Evolutionary conservation across 208 protist species (phyloP).

Genomic region (Wallacemonas rigidus): DNA sequence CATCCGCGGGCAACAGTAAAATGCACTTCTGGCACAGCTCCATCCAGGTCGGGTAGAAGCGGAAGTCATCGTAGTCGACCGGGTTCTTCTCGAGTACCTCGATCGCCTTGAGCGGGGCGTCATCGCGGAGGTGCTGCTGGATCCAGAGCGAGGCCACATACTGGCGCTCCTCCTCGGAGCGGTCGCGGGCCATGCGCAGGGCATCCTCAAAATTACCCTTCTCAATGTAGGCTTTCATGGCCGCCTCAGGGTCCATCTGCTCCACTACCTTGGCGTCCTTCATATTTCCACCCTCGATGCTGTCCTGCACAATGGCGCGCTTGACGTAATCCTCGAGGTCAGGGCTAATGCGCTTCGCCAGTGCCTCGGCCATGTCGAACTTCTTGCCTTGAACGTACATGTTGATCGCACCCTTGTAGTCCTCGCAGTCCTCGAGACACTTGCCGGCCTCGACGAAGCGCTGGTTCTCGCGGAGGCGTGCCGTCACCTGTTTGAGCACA

Average conservation of each 20-base stretch:
- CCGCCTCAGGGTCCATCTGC: conserved; percentile 88
- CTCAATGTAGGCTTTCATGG: conserved; percentile 86
- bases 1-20: conserved; percentile 41
- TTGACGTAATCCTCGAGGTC: conserved; percentile 91
- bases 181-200: conserved; percentile 73
- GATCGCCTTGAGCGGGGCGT: conserved; percentile 54
- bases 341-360: conserved; percentile 84
- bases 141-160: conserved; percentile 79
- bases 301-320: conserved; percentile 86
- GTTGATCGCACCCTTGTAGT: conserved; percentile 93
- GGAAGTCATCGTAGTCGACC: conserved; percentile 86
- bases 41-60: conserved; percentile 88
- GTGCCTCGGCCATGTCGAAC: conserved; percentile 91
- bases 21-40: conserved; percentile 64
- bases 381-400: conserved; percentile 93
- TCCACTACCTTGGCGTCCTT: conserved; percentile 84
- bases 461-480: conserved; percentile 81
- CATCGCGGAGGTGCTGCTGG: conserved; percentile 71
- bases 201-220: conserved; percentile 86
- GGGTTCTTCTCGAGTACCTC: conserved; percentile 60
- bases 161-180: conserved; percentile 61
- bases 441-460: conserved; percentile 89
- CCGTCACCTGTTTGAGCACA: conserved; percentile 65
- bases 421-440: conserved; percentile 90
- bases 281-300: conserved; percentile 80